Evolutionary conservation across 2,329 filamentous ascomycete genomes (phyloP).

Genomic region (Curvularia verruculosa): DNA sequence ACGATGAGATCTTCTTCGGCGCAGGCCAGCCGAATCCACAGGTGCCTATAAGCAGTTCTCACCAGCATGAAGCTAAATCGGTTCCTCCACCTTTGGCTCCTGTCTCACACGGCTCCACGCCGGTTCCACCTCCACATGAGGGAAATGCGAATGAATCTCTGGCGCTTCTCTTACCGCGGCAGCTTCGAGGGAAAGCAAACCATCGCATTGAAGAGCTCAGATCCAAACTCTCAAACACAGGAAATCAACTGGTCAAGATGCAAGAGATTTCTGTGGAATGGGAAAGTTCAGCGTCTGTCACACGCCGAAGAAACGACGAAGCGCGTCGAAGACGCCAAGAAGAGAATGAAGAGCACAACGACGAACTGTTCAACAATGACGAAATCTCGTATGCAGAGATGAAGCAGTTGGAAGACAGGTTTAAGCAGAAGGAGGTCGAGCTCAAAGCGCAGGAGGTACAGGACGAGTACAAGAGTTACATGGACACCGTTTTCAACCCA

Average conservation of each 20-base stretch:
- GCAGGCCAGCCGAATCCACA: slow-evolving; percentile 18
- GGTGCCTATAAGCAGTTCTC: slow-evolving; percentile 22
- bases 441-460: slow-evolving; percentile 60
- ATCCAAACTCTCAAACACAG: slow-evolving; percentile 21
- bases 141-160: slow-evolving; percentile 27
- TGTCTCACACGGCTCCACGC: slow-evolving; percentile 22
- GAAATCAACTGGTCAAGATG: slow-evolving; percentile 28
- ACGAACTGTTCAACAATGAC: slow-evolving; percentile 61
- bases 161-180: slow-evolving; percentile 27
- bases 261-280: slow-evolving; percentile 45
- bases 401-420: slow-evolving; percentile 60
- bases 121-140: slow-evolving; percentile 20
- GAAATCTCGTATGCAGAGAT: slow-evolving; percentile 65
- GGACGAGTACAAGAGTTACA: slow-evolving; percentile 59
- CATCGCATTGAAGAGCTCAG: slow-evolving; percentile 31
- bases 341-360: slow-evolving; percentile 59
- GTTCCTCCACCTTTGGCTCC: slow-evolving; percentile 37
- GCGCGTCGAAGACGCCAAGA: slow-evolving; percentile 59
- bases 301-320: slow-evolving; percentile 54
- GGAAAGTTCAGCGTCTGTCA: slow-evolving; percentile 54
- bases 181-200: slow-evolving; percentile 22
- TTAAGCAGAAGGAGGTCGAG: slow-evolving; percentile 59
- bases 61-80: slow-evolving; percentile 29
- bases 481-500: slow-evolving; percentile 57
- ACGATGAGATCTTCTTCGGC: slow-evolving; percentile 48